Conservation (phyloP, 306 rosid genomes). For the Pueraria montana region DNA sequence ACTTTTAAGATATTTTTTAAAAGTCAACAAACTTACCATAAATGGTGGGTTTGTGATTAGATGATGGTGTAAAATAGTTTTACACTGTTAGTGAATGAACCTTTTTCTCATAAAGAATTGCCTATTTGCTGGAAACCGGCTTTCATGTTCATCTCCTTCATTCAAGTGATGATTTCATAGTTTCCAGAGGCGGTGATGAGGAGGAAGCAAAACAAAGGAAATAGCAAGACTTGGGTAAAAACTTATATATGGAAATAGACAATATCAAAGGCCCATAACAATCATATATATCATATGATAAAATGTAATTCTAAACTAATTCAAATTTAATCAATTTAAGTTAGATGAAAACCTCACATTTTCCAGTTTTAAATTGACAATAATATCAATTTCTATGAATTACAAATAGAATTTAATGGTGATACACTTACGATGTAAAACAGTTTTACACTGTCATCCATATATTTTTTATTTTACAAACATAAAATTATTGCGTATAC, state of each 20-base stretch:
- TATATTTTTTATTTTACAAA: not conserved
- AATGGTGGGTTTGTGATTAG: too few relatives aligned
- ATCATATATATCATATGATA: not conserved
- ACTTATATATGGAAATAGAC: too few relatives aligned
- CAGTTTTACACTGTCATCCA: too few relatives aligned
- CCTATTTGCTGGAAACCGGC: not conserved
- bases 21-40: too few relatives aligned
- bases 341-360: too few relatives aligned
- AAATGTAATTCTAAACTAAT: not conserved
- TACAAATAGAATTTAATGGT: too few relatives aligned
- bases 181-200: not conserved
- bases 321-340: not conserved
- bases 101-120: too few relatives aligned
- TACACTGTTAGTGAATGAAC: too few relatives aligned
- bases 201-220: not conserved
- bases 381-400: too few relatives aligned
- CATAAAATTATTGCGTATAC: not conserved
- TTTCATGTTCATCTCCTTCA: not conserved
- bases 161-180: not conserved
- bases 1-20: too few relatives aligned
- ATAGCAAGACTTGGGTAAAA: not conserved
- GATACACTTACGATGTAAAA: too few relatives aligned
- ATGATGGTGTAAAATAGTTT: too few relatives aligned
- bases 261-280: not conserved
- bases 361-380: not conserved